phyloP scores from a whole-genome alignment of 306 rosid species.

The Pterocarpus santalinus region DNA sequence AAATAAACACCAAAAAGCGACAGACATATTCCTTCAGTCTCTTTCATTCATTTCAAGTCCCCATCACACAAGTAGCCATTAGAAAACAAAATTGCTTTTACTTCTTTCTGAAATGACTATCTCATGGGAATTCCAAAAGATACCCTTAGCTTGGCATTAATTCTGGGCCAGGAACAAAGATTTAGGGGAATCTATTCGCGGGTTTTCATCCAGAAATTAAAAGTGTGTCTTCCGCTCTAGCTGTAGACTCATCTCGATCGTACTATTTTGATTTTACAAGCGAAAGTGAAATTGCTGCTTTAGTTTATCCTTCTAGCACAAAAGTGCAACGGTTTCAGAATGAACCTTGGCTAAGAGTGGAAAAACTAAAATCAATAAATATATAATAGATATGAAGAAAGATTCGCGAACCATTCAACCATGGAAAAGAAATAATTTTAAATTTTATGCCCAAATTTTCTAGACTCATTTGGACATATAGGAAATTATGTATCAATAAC shows the following conservation, averaged over 20 bases:
- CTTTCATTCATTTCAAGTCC: constrained; percentile 51
- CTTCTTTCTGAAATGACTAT: constrained; percentile 37
- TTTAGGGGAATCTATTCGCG: constrained; percentile 11
- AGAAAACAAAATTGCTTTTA: constrained; percentile 38
- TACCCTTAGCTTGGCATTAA: not conserved
- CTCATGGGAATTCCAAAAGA: constrained; percentile 47
- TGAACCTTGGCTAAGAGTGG: constrained; percentile 17
- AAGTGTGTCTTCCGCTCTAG: constrained; percentile 5
- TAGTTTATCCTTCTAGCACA: constrained; percentile 1
- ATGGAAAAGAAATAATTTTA: not conserved
- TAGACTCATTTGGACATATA: too few species aligned
- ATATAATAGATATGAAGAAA: not conserved
- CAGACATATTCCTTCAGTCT: constrained; percentile 61
- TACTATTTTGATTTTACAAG: not conserved
- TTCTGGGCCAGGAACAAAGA: too few species aligned
- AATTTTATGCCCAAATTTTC: too few species aligned
- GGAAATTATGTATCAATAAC: too few species aligned
- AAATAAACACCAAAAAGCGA: constrained; percentile 34
- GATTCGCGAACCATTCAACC: constrained; percentile 13
- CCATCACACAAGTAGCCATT: constrained; percentile 53
- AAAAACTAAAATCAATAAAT: not conserved
- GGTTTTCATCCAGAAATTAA: constrained; percentile 33
- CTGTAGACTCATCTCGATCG: not conserved
- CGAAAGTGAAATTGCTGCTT: constrained; percentile 14
- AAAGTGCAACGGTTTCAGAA: constrained; percentile 16